Base-by-base conservation (phyloP, 78 protist species). In the Polysphondylium violaceum region DNA sequence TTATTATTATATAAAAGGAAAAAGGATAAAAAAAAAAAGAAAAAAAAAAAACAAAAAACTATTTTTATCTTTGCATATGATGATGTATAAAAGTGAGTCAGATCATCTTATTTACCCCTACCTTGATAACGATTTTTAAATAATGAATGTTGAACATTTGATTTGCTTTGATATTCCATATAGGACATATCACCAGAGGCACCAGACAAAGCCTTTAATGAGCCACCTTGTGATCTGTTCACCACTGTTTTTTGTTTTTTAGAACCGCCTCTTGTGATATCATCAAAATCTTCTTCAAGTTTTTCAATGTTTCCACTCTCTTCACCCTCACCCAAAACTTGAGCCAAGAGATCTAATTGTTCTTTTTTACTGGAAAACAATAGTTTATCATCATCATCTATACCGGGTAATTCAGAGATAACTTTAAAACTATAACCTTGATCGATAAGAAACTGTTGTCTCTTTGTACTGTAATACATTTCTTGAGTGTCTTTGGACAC, bases 391-490 rank as follows among this genome's bases (percentile, higher is more conserved):
- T 83, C 79, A 29, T 59, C 71, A 16, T 78, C 88, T 2, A 83
- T 59, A 56, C 91, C 91, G 0, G 91, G 91, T 16, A 83, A 38
- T 35, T 83, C 91, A 7, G 77, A 69, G 14, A 83, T 83, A 0
- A 92, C 95, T 29, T 92, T 92, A 61, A 92, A 92, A 47, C 85
- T 67, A 41, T 92, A 92, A 47, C 99, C 99, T 61, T 98, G 99
- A 55, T 99, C 98, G 17, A 98, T 94, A 12, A 99, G 94, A 87
- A 98, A 99, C 74, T 93, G 99, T 92, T 98, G 99, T 35, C 99
- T 96, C 79, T 97, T 96, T 19, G 97, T 23, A n/a, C 98, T 61
- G 78, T 93, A 99, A 61, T 19, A 72, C 98, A 97, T 96, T 50
- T 99, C 99, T 59, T 47, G 65, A 9, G 99, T 98, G 94, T 97